Base-by-base conservation (phyloP, 2,329 filamentous ascomycete genomes). In the Fusarium tanahbumbuense region DNA sequence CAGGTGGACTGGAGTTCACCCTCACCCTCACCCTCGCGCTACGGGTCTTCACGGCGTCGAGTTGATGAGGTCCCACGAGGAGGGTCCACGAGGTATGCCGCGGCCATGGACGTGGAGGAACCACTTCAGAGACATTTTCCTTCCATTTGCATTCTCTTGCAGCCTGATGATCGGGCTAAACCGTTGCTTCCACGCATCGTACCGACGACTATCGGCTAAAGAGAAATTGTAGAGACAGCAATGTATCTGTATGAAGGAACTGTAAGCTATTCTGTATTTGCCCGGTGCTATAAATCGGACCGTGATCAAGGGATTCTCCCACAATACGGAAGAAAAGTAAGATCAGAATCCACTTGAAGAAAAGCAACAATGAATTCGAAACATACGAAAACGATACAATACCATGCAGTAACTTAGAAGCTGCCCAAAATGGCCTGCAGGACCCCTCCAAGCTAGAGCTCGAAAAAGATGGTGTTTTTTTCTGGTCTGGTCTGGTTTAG, bases 31-130 rank as follows among this genome's bases (percentile, higher is more conserved):
- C 34, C 12, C 23, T 53, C 50, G 46, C 62, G 56, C 58, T 64
- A 61, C 64, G 56, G 63, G 30, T 61, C 63, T 67, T 66, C 62
- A 64, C 65, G 49, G 57, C 67, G 56, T 53, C 45, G 68, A 50
- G 46, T 56, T 45, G 68, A 50, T 53, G 46, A 73, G 58, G 63
- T 60, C 46, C 63, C 70, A 64, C 56, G 70, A 61, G 23, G 65
- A 63, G 64, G 64, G 53, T 47, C 68, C 64, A 68, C 65, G 50
- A 64, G 50, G 58, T 52, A 63, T 65, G 53, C 67, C 66, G 61
- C 49, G 53, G 66, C 53, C 58, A 67, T 60, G 63, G 58, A 68
- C 45, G 41, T 71, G 63, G 58, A 68, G 52, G 46, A 56, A 25
- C 55, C 47, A 56, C 64, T 46, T 37, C 28, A 49, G 46, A 71